These are phyloP conservation scores for Pseudocercospora fuligena DNA, from an alignment of 2,329 filamentous ascomycete genomes.

Conservation along the genomic window DNA sequence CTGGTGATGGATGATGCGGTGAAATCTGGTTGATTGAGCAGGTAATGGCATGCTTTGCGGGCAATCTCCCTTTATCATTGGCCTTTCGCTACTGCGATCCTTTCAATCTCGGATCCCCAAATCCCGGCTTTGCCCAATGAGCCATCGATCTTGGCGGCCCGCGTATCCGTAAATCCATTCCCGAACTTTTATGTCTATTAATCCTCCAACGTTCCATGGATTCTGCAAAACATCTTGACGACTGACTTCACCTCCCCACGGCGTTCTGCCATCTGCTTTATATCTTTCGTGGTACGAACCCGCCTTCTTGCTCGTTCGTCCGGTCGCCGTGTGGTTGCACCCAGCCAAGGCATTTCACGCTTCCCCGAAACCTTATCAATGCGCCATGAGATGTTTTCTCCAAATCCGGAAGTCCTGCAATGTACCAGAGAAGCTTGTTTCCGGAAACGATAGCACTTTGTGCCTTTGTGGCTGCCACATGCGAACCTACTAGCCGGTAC, in stretches of 20 bases:
- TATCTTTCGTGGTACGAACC: not conserved
- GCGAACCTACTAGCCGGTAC: not conserved
- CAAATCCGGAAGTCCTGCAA: conserved; percentile 7
- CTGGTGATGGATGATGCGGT: not conserved
- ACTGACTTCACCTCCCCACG: not conserved
- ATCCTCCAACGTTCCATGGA: conserved; percentile 10
- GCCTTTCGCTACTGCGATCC: conserved; percentile 6
- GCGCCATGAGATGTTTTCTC: not conserved
- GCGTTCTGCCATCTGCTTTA: not conserved
- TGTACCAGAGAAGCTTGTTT: conserved; percentile 9
- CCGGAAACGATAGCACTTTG: conserved; percentile 9
- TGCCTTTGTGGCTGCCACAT: conserved; percentile 9
- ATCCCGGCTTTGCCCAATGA: conserved; percentile 2
- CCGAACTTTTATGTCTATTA: not conserved
- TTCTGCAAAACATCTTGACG: not conserved
- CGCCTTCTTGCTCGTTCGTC: not conserved
- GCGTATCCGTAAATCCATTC: conserved; percentile 1
- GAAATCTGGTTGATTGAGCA: not conserved
- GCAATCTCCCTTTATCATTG: not conserved
- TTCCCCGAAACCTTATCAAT: conserved; percentile 1
- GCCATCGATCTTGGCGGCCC: conserved; percentile 9
- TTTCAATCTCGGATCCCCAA: conserved; percentile 9
- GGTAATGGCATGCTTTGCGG: not conserved
- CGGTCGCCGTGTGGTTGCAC: not conserved
- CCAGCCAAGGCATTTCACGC: conserved; percentile 3